These are phyloP conservation scores for Hawksworthiomyces lignivorus DNA, from an alignment of 2,329 filamentous ascomycete genomes.

Conservation along the genomic window DNA sequence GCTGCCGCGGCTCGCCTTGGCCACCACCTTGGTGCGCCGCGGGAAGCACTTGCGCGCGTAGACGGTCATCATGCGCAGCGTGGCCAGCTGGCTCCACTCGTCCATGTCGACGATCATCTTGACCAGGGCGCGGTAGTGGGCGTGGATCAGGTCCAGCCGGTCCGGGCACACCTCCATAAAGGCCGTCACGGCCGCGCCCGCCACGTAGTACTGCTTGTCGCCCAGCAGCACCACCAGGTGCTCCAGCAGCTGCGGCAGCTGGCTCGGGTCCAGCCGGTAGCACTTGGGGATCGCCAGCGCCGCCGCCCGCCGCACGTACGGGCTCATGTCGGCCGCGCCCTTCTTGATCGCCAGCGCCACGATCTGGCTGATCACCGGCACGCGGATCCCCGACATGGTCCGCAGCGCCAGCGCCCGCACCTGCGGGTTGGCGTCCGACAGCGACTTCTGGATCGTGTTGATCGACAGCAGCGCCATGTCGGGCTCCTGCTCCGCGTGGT, in stretches of 20 bases:
- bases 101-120: constrained; percentile 98
- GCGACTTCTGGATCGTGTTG: constrained; percentile 97
- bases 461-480: constrained; percentile 93
- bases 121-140: constrained; percentile 76
- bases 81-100: constrained; percentile 90
- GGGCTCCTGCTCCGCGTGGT: constrained; percentile 92
- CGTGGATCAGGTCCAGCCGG: constrained; percentile 79
- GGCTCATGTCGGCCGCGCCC: constrained; percentile 87
- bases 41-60: constrained; percentile 90
- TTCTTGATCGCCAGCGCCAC: constrained; percentile 94
- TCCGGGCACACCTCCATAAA: constrained; percentile 88
- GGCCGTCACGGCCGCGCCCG: constrained; percentile 81
- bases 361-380: constrained; percentile 96
- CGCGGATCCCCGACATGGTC: constrained; percentile 95
- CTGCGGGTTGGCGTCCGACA: constrained; percentile 86
- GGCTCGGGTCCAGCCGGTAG: constrained; percentile 80
- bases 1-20: not conserved
- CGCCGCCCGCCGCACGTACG: constrained; percentile 84
- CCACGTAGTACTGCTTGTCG: constrained; percentile 95
- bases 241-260: constrained; percentile 75
- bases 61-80: constrained; percentile 69
- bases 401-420: constrained; percentile 85
- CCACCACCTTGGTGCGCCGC: constrained; percentile 47
- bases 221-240: constrained; percentile 71
- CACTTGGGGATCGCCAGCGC: constrained; percentile 94